Base-by-base conservation (phyloP, 2,329 filamentous ascomycete genomes). In the Aspergillus nomiae region DNA sequence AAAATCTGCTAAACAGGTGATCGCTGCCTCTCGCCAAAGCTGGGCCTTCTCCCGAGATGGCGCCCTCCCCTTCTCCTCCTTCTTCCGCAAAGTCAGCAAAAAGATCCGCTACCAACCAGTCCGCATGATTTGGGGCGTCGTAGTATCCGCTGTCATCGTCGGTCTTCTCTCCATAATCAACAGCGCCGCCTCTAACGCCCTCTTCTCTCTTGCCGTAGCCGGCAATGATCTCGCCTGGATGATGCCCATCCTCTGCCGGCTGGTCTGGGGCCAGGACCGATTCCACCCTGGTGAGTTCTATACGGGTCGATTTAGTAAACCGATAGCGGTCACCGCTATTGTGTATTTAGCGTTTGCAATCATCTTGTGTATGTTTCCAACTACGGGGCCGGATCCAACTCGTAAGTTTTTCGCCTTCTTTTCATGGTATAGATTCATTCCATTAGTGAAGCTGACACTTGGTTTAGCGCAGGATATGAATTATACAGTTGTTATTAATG, bases 1-100 rank as follows among this genome's bases (percentile, higher is more conserved):
- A 48, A 48, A 48, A 38, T 54, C 59, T 19, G 30, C 34, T 62
- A 58, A 63, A 6, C 70, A 80, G 74, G 75, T 86, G 3, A 83
- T 88, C 4, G 87, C 87, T 1, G 84, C 84, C 6, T 87, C 84
- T 8, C 81, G 87, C 11, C 87, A 89, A 74, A 82, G 80, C 30
- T 89, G 87, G 87, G 87, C 87, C 0, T 89, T 89, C 70, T 85
- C 84, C 10, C 82, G 87, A 28, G 87, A 89, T 67, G 86, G 85
- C 2, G 87, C 86, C 1, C 78, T 89, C 1, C 87, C 87, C 0
- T 88, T 89, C 71, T 86, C 84, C 2, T 73, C 65, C 7, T 87
- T 85, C 74, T 86, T 88, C 73, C 80, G 85, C 34, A 80, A 81
- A 7, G 85, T 89, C 70, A 85, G 82, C 65, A 81, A 81, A 63